Evolutionary conservation across 805 yeast species (phyloP), one percentile per base, ranked within the genome.

Genomic region (Jamesozyma hellenica): DNA sequence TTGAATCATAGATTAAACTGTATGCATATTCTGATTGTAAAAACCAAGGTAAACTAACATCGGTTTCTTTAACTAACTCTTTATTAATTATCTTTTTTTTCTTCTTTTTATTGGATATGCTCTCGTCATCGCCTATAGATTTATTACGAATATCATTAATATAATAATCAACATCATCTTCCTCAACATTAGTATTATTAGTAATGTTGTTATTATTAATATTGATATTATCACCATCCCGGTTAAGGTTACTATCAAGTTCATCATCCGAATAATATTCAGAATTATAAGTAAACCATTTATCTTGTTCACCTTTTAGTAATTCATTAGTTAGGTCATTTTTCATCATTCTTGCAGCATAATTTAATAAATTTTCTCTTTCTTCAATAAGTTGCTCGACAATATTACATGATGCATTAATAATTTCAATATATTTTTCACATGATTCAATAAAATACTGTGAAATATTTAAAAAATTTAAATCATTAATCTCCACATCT

Each of bases 321-420:
- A 78, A 55, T 38, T 77, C 79, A 28, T 75, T 71, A 42, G 78
- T 74, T 49, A 80, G 72, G 51, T 79, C 82, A 44, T 78, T 77
- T 48, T 80, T 80, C 86, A 83, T 78, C 41, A 81, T 77, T 50
- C 92, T 68, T 0, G 90, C 79, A 13, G 85, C 81, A 52, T 81
- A 81, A 49, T 78, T 82, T 35, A 81, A 56, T 19, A 82, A 70
- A 4, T 77, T 72, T 42, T 80, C 86, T 41, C 86, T 68, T 52
- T 82, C 87, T 32, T 79, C 82, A 28, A 79, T 72, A 48, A 83
- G 64, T 46, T 74, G 82, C 32, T 70, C 69, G 7, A 79, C 72
- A 12, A 76, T 48, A 3, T 55, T 45, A 17, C 64, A 53, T 3
- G 65, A 50, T 1, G 62, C 48, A 12, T 58, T 62, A 3, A 66